phyloP scores from a whole-genome alignment of 352 stramenopile species.

The Peronospora destructor region DNA sequence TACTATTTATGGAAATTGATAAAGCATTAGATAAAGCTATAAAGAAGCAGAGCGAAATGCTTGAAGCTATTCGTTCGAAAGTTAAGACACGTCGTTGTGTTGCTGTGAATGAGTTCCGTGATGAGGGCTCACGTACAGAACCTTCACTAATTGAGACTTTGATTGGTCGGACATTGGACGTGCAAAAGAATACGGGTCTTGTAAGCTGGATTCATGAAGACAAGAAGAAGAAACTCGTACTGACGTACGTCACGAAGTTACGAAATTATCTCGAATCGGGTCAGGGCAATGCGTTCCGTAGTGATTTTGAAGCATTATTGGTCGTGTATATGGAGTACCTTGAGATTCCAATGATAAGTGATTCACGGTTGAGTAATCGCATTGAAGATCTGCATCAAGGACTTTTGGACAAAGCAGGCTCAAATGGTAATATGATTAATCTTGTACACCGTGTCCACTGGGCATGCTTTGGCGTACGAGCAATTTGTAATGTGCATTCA shows the following conservation, averaged over 20 bases:
- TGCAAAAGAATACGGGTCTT: constrained; percentile 19
- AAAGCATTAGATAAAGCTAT: constrained; percentile 23
- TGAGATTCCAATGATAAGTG: constrained; percentile 17
- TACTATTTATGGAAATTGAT: constrained; percentile 27
- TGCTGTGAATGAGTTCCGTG: constrained; percentile 10
- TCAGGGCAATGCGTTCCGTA: constrained; percentile 24
- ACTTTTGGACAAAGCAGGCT: constrained; percentile 17
- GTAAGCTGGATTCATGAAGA: constrained; percentile 20
- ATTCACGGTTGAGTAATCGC: constrained; percentile 21
- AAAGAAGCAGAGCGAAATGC: constrained; percentile 29
- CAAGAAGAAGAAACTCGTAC: constrained; percentile 9
- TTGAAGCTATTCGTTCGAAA: constrained; percentile 15
- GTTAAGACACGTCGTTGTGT: constrained; percentile 17
- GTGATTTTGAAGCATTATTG: constrained; percentile 26
- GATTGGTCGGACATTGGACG: constrained; percentile 16
- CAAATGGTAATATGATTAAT: constrained; percentile 23
- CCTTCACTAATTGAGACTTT: constrained; percentile 15
- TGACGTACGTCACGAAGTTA: constrained; percentile 12
- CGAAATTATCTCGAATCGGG: constrained; percentile 11
- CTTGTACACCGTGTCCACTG: constrained; percentile 29
- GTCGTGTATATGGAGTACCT: constrained; percentile 28
- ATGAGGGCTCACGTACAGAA: constrained; percentile 16
- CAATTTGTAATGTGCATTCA: constrained; percentile 24
- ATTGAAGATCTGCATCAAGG: constrained; percentile 30
- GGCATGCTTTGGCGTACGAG: constrained; percentile 23